These are phyloP conservation scores for Stephanodiscus minutulus DNA, from an alignment of 108 stramenopile species.

Conservation along the genomic window DNA sequence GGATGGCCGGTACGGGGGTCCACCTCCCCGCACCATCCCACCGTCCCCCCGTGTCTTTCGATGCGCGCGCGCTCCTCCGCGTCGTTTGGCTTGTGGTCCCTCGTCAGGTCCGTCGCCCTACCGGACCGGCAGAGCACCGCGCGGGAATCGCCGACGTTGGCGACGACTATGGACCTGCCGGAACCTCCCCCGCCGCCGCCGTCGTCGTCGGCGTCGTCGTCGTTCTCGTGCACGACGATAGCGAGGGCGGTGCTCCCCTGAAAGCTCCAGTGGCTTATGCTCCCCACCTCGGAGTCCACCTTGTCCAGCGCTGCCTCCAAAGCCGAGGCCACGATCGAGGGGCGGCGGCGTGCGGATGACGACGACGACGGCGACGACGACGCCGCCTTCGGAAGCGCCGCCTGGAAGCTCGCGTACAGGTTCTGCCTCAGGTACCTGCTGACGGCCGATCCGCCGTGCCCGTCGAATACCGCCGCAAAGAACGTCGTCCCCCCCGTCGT, in stretches of 20 bases:
- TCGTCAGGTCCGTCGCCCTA: conserved; percentile 70
- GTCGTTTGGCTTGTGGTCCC: conserved; percentile 90
- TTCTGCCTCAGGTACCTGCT: conserved; percentile 81
- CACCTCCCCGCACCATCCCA: conserved; percentile 75
- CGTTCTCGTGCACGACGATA: conserved; percentile 61
- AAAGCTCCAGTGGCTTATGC: conserved; percentile 71
- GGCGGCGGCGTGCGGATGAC: background rate
- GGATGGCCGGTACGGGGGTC: conserved; percentile 51
- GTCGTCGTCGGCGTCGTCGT: conserved; percentile 1
- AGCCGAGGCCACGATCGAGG: conserved; percentile 31
- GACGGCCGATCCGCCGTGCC: conserved; percentile 91
- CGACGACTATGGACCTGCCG: conserved; percentile 63
- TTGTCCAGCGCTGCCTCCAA: conserved; percentile 60
- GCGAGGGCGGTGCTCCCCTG: conserved; percentile 92
- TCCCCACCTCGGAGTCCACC: conserved; percentile 67
- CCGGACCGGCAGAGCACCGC: conserved; percentile 73
- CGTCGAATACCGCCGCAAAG: conserved; percentile 94
- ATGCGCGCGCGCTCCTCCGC: conserved; percentile 68
- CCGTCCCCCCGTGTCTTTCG: conserved; percentile 70
- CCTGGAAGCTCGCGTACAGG: conserved; percentile 69
- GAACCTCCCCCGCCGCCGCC: too few species aligned
- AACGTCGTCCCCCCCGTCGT: too few species aligned
- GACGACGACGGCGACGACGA: background rate
- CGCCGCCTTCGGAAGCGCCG: conserved; percentile 38
- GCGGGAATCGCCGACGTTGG: conserved; percentile 92